Percentiles rank a stretch among this genome's conserved stretches.
These are phyloP conservation scores for Trichoderma sp. DNA, from an alignment of 2,329 filamentous ascomycete species.

Conservation along the genomic window DNA sequence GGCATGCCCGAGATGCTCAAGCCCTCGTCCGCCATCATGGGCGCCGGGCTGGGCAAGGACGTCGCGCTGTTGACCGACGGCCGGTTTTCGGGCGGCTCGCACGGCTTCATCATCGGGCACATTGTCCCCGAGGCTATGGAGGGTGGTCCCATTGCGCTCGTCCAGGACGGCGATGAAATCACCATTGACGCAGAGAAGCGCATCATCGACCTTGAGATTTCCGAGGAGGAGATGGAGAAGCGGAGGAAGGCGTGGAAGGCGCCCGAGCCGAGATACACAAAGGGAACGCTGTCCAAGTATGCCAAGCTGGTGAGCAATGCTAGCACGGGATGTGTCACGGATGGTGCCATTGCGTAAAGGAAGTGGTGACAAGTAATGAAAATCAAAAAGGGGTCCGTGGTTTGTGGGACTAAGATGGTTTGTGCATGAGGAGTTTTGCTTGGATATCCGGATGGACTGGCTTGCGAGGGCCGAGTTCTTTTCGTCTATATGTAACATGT, in stretches of 20 bases:
- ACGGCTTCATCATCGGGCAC: constrained; percentile 86
- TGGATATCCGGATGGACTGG: constrained; percentile 19
- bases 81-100: constrained; percentile 77
- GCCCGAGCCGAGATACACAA: constrained; percentile 59
- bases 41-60: constrained; percentile 76
- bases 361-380: background rate
- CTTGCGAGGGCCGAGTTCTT: constrained; percentile 1
- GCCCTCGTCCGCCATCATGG: constrained; percentile 91
- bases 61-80: constrained; percentile 75
- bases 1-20: constrained; percentile 97
- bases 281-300: constrained; percentile 73
- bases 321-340: constrained; percentile 62
- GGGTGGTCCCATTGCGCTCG: constrained; percentile 80
- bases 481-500: background rate
- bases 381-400: background rate
- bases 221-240: constrained; percentile 63
- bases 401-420: background rate
- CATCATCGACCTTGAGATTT: constrained; percentile 67
- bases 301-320: constrained; percentile 61
- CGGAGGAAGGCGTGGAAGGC: constrained; percentile 64
- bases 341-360: constrained; percentile 39
- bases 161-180: constrained; percentile 78
- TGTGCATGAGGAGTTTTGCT: constrained; percentile 20
- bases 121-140: constrained; percentile 86
- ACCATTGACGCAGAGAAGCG: constrained; percentile 79